Conservation (phyloP, 176 grass and related monocot genomes). For the Carex myosuroides region DNA sequence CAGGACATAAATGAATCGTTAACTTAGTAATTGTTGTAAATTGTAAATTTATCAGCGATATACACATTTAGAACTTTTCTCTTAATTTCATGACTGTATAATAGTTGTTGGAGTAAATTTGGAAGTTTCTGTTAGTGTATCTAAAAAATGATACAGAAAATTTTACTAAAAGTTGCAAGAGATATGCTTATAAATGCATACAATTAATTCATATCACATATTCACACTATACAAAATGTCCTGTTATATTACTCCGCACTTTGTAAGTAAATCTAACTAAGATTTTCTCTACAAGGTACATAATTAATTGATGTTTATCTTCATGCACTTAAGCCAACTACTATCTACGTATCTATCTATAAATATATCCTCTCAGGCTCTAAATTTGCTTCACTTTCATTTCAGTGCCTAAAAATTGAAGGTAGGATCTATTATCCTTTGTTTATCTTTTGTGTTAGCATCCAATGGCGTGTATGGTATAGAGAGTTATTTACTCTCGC, state of each 20-base stretch:
- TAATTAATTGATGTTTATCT: constrained; percentile 1
- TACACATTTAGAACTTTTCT: not conserved
- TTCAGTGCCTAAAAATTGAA: constrained; percentile 14
- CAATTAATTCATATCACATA: not conserved
- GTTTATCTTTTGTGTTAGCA: constrained; percentile 5
- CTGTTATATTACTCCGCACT: not conserved
- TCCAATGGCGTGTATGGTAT: not conserved
- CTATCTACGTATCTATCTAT: not conserved
- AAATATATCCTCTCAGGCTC: not conserved
- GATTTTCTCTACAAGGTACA: not conserved
- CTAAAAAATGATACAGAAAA: constrained; percentile 7
- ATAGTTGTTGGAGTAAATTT: not conserved
- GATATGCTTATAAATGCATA: not conserved
- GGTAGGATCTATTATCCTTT: not conserved
- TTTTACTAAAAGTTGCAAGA: not conserved
- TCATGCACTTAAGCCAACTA: not conserved
- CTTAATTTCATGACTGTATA: not conserved
- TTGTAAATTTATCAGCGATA: no score
- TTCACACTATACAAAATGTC: not conserved
- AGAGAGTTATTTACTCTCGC: not conserved
- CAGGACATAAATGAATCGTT: no score
- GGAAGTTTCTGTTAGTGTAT: constrained; percentile 9
- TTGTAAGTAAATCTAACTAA: constrained; percentile 2
- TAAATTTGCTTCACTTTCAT: constrained; percentile 3
- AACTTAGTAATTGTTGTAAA: no score